Percentiles rank a stretch among this genome's conserved stretches.
These are phyloP conservation scores for Manihot esculenta DNA, from an alignment of 441 rosid species.

Conservation along the genomic window DNA sequence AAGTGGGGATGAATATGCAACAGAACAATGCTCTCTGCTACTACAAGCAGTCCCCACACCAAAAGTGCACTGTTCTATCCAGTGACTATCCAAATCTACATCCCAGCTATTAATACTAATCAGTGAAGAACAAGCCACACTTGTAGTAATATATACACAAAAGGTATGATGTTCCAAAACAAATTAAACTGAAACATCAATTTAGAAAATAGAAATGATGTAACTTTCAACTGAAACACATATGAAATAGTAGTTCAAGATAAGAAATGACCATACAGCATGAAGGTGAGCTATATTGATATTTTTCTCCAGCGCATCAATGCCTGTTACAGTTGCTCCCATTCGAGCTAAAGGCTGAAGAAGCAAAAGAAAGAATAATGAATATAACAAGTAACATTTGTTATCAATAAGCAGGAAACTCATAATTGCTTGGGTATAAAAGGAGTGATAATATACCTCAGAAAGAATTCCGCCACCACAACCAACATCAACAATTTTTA, in stretches of 20 bases:
- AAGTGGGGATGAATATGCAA: no score
- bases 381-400: conserved; percentile 42
- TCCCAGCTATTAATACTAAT: neutral
- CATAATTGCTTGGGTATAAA: neutral
- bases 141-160: neutral
- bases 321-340: conserved; percentile 92
- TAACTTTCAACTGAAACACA: neutral
- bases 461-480: conserved; percentile 98
- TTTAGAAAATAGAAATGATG: neutral
- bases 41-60: neutral
- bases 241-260: neutral
- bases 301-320: conserved; percentile 95
- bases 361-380: conserved; percentile 18
- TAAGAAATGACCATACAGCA: conserved; percentile 59
- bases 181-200: conserved; percentile 2
- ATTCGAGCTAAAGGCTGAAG: conserved; percentile 89
- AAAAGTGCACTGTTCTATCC: neutral
- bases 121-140: neutral
- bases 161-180: neutral
- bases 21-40: neutral
- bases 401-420: no score
- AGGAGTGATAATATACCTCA: conserved; percentile 47
- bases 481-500: conserved; percentile 74
- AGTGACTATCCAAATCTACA: neutral
- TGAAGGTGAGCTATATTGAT: conserved; percentile 86